Conservation (phyloP, 768 basidiomycete genomes). For the Paxillus rubicundulus region DNA sequence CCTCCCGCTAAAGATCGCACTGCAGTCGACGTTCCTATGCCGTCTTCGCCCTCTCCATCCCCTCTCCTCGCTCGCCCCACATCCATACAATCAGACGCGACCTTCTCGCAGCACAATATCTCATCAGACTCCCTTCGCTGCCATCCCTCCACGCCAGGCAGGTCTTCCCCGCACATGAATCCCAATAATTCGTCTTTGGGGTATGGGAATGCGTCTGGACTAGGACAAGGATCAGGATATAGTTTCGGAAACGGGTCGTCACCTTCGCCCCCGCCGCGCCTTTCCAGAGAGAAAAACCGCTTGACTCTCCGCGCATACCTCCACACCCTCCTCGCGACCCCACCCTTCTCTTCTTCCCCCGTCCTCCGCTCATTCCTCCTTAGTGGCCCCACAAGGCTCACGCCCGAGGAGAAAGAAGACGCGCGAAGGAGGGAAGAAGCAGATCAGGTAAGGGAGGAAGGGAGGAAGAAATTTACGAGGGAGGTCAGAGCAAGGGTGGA, state of each 20-base stretch:
- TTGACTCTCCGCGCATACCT: conserved; percentile 92
- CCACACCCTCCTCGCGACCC: conserved; percentile 69
- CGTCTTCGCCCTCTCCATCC: conserved; percentile 14
- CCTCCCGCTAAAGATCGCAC: conserved; percentile 91
- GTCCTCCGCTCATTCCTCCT: conserved; percentile 85
- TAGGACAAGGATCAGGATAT: no score
- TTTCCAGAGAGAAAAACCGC: conserved; percentile 91
- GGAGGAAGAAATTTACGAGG: conserved; percentile 75
- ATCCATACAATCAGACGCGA: conserved; percentile 3
- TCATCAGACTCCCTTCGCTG: conserved; percentile 50
- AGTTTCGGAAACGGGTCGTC: conserved; percentile 41
- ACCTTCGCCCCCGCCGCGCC: conserved; percentile 43
- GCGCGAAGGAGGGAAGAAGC: conserved; percentile 80
- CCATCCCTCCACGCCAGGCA: conserved; percentile 68
- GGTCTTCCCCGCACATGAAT: conserved; percentile 44
- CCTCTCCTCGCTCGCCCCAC: conserved; percentile 1
- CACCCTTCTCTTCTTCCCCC: conserved; percentile 77
- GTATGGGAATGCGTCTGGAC: conserved; percentile 54
- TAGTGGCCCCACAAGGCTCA: conserved; percentile 67
- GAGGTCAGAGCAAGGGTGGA: conserved; percentile 90
- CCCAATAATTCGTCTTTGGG: conserved; percentile 25
- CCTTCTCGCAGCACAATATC: neutral
- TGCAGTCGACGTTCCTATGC: conserved; percentile 50
- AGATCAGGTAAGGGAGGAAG: conserved; percentile 84
- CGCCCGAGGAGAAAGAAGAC: conserved; percentile 75